These are phyloP conservation scores for Dictyostelium intermedium DNA, from an alignment of 78 protist species.

Conservation along the genomic window DNA sequence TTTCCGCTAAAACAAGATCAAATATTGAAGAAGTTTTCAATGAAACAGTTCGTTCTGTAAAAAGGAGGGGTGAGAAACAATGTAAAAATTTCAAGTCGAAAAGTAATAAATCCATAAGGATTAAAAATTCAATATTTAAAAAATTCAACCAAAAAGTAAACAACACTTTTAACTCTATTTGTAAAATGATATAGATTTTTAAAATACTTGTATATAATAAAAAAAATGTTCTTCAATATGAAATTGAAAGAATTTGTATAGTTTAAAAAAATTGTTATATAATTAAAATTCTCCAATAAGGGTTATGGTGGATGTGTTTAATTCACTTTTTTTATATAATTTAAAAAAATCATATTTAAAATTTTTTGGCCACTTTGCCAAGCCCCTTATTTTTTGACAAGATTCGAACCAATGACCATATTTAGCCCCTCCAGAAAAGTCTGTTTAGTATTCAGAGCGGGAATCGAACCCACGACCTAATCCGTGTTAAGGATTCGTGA, in stretches of 20 bases:
- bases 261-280: too few relatives aligned
- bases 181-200: not conserved
- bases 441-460: slow-evolving; percentile 38
- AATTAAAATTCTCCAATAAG: too few relatives aligned
- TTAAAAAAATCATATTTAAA: too few relatives aligned
- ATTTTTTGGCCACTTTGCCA: too few relatives aligned
- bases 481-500: slow-evolving; percentile 56
- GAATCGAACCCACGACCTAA: slow-evolving; percentile 54
- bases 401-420: too few relatives aligned
- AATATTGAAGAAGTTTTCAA: slow-evolving; percentile 90
- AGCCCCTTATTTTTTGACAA: too few relatives aligned
- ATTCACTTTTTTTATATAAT: too few relatives aligned
- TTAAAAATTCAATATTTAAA: not conserved
- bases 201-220: not conserved
- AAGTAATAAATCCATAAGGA: not conserved
- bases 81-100: too few relatives aligned
- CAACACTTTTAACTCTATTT: not conserved
- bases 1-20: slow-evolving; percentile 79
- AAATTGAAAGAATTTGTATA: too few relatives aligned
- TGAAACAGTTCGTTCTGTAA: slow-evolving; percentile 11
- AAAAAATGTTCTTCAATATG: too few relatives aligned
- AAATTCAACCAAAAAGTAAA: not conserved
- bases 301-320: too few relatives aligned
- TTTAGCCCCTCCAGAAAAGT: too few relatives aligned
- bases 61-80: not conserved